Conservation (phyloP, 75 land plant species). For the Picea glauca region DNA sequence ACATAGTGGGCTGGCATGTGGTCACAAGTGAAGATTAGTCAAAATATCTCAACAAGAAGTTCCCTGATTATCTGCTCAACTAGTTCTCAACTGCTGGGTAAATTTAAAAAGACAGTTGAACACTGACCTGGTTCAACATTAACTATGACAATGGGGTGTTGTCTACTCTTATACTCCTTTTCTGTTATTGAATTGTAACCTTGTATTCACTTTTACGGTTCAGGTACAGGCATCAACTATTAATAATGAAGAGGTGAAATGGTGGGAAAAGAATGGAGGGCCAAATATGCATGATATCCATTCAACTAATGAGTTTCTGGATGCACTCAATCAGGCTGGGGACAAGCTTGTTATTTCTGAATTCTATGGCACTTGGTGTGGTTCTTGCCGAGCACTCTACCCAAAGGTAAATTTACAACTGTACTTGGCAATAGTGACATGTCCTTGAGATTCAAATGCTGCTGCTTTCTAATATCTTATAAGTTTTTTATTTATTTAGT, state of each 20-base stretch:
- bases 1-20: no score
- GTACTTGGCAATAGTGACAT: not conserved
- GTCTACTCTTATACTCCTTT: no score
- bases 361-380: conserved; percentile 99
- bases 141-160: no score
- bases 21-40: no score
- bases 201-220: no score
- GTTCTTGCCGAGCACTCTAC: conserved; percentile 90
- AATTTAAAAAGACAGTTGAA: no score
- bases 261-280: conserved; percentile 92
- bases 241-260: conserved; percentile 62
- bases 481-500: not conserved
- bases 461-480: not conserved
- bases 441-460: not conserved
- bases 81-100: no score
- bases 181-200: no score
- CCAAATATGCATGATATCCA: conserved; percentile 88
- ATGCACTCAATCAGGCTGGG: conserved; percentile 71
- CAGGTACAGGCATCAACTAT: no score
- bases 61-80: no score
- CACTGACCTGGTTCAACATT: no score
- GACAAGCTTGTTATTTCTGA: conserved; percentile 90
- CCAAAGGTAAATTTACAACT: conserved; percentile 61
- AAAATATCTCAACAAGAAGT: no score
- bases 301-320: conserved; percentile 76